Base-by-base conservation (phyloP, 495 filamentous ascomycete species). In the Saxophila tyrrhenica region DNA sequence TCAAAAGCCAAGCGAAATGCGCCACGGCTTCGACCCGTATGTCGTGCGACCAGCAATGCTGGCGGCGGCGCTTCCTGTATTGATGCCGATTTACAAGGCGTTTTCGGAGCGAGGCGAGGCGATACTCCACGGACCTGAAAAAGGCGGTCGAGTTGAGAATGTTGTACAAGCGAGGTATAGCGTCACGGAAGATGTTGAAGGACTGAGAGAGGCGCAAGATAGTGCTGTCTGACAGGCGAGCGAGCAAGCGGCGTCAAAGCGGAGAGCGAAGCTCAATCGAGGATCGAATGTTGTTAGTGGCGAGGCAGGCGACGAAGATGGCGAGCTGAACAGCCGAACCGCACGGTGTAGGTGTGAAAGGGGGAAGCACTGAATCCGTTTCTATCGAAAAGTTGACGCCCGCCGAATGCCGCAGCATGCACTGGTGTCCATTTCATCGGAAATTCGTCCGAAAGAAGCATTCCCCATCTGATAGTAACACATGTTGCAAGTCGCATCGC, bases 401-500 rank as follows among this genome's bases (percentile, higher is more conserved):
- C 45, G 20, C 45, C 20, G 45, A 48, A 48, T 48, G 45, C 20
- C n/a, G 45, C 45, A 48, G 45, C 23, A 48, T 48, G 45, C 45
- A 44, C 19, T 21, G 41, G 19, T 44, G 3, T 17, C 19, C 19
- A 20, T 8, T 22, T 48, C 13, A 48, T 21, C 45, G 20, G 10
- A 45, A 48, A 25, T 25, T 20, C 23, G 45, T 48, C 45, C 45
- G 45, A 48, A n/a, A 48, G 13, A 16, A n/a, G 45, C 23, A 16
- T 17, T 48, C 23, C n/a, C 23, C 16, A 44, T n/a, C 41, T n/a
- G 41, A 44, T 48, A 23, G 45, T 48, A 48, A 48, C 19, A 48
- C 45, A 48, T 48, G 45, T 25, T 48, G 45, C 45, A 48, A 48
- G 45, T 48, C 45, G 45, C 45, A 48, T 48, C 45, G 45, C 45